Base-by-base conservation (phyloP, 1,284 basidiomycete species). In the Trichosporon sp. region DNA sequence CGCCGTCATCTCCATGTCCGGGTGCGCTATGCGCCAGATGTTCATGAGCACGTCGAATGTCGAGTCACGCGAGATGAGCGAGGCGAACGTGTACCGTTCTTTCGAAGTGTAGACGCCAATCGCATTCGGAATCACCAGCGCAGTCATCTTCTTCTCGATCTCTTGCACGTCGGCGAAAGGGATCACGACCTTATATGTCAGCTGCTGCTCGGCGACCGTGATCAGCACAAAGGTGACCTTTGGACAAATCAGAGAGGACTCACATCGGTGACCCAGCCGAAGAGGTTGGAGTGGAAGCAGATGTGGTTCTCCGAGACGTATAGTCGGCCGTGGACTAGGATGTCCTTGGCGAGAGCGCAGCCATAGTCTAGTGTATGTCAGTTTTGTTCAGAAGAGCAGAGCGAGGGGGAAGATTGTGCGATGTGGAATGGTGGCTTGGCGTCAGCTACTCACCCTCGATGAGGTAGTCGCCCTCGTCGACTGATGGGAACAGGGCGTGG, bases 301-400 rank as follows among this genome's bases (percentile, higher is more conserved):
- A 98, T 86, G 76, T 98, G 95, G 79, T 98, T 95, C 81, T 99
- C 96, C 1, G 95, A 98, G 25, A 99, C 92, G 80, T 99, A 99
- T 59, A 99, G 78, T 3, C 95, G 86, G 3, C 95, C 95, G 83
- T 99, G 95, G 32, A 98, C 90, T 29, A 99, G 84, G 70, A 99
- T 98, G 78, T 99, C 96, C 60, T 94, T 87, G 74, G 96, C 92
- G 13, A 98, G 80, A 0, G 95, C 96, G 77, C 96, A 99, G 2
- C 95, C 95, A 72, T 99, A 99, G 78, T 98, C 95, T 96, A 56
- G 23, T 69, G 57, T 67, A 46, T 65, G 68, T 56, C 49, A 21
- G n/a, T n/a, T n/a, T n/a, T n/a, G n/a, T n/a, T n/a, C n/a, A n/a
- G n/a, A n/a, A n/a, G n/a, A n/a, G n/a, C n/a, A n/a, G n/a, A n/a